A percentile compares a stretch with the other conserved stretches of the same genome.
phyloP scores from a whole-genome alignment of 2,329 filamentous ascomycete species.

The Clonostachys solani region DNA sequence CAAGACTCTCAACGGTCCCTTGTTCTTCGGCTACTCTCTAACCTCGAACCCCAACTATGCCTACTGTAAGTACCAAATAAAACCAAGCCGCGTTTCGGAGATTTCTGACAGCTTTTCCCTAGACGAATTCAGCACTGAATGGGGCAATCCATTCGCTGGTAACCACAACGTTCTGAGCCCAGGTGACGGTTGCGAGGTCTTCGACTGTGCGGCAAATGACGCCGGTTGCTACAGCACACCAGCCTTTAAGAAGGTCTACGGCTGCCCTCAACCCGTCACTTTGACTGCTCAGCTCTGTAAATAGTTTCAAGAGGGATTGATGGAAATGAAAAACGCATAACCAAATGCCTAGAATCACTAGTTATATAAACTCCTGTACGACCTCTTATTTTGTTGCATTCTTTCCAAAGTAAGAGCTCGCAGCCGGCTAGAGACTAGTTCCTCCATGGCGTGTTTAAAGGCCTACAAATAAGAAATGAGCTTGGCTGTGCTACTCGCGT shows the following conservation, averaged over 20 bases:
- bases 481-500: no score
- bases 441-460: no score
- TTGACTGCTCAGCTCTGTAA: slow-evolving; percentile 20
- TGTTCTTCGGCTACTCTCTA: slow-evolving; percentile 38
- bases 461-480: no score
- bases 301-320: no score
- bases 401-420: no score
- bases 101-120: not conserved
- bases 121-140: slow-evolving; percentile 34
- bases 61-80: slow-evolving; percentile 24
- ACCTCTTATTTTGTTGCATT: no score
- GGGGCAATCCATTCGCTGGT: slow-evolving; percentile 32
- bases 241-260: slow-evolving; percentile 28
- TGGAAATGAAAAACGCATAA: no score
- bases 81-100: slow-evolving; percentile 6
- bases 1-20: slow-evolving; percentile 25
- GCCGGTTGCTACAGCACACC: slow-evolving; percentile 33
- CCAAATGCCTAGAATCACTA: no score
- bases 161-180: slow-evolving; percentile 28
- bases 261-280: slow-evolving; percentile 32
- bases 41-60: slow-evolving; percentile 23
- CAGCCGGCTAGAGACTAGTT: no score
- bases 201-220: slow-evolving; percentile 28
- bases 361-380: no score
- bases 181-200: slow-evolving; percentile 27